phyloP scores from a whole-genome alignment of 129 eudicot species.

The Flaveria sonorensis region DNA sequence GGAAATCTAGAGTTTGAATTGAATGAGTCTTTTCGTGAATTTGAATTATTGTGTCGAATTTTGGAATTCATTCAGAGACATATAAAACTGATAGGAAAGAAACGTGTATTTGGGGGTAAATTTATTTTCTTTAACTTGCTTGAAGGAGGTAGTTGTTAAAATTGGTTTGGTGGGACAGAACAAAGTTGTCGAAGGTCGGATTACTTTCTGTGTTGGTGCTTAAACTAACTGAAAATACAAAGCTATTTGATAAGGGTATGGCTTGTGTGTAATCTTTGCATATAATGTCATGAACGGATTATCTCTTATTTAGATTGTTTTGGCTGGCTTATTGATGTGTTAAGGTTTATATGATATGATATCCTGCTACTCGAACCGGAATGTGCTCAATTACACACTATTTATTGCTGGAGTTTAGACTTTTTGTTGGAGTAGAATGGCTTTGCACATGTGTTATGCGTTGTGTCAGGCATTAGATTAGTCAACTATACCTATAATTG shows the following conservation, averaged over 20 bases:
- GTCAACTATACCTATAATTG: neutral
- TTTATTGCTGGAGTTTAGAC: neutral
- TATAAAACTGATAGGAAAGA: too few relatives aligned
- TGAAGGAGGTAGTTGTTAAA: neutral
- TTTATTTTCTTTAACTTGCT: neutral
- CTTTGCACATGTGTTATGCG: neutral
- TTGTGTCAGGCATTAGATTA: neutral
- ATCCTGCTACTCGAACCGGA: neutral
- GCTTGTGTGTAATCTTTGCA: neutral
- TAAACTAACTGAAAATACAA: constrained; percentile 5
- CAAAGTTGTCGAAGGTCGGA: neutral
- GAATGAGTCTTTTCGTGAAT: constrained; percentile 4
- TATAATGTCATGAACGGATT: constrained; percentile 3
- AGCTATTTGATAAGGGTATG: constrained; percentile 12
- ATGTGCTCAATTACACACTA: neutral
- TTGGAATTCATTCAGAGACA: neutral
- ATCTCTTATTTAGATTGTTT: neutral
- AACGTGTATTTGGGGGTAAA: neutral
- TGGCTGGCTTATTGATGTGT: neutral
- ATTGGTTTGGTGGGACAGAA: constrained; percentile 2
- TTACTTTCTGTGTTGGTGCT: constrained; percentile 5
- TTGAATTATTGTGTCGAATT: neutral
- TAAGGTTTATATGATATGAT: neutral
- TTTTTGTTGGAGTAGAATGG: neutral
- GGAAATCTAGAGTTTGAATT: neutral